Evolutionary conservation across 1,139 yeast genomes (phyloP).

Genomic region (Kodamaea alishanica): DNA sequence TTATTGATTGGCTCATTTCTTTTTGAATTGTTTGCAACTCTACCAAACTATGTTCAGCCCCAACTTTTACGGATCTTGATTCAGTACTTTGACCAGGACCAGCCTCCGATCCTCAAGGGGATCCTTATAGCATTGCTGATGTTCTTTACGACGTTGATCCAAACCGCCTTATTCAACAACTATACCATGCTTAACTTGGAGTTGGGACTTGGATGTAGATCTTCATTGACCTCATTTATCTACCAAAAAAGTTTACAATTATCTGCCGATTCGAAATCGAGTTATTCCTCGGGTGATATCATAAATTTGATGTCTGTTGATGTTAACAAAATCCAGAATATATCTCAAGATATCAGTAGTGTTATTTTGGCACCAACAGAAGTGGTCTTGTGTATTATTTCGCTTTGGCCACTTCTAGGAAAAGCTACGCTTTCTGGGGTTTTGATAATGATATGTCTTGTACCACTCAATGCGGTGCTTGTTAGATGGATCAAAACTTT

Average conservation of each 20-base stretch:
- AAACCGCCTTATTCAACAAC: conserved; percentile 49
- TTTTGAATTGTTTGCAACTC: conserved; percentile 44
- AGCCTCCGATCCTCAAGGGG: conserved; percentile 49
- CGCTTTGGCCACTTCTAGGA: conserved; percentile 59
- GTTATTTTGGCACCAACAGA: conserved; percentile 60
- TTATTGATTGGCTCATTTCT: conserved; percentile 40
- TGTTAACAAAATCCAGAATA: conserved; percentile 50
- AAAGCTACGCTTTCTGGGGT: conserved; percentile 61
- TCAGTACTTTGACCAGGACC: conserved; percentile 38
- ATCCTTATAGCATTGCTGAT: conserved; percentile 47
- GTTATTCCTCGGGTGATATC: conserved; percentile 53
- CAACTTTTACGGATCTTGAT: conserved; percentile 52
- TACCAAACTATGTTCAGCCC: conserved; percentile 52
- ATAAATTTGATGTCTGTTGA: conserved; percentile 59
- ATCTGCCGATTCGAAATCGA: conserved; percentile 44
- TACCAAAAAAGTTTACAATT: conserved; percentile 49
- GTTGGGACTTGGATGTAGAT: conserved; percentile 49
- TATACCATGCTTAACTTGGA: conserved; percentile 50
- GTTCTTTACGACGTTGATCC: conserved; percentile 44
- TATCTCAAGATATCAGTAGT: conserved; percentile 50
- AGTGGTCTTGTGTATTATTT: conserved; percentile 48
- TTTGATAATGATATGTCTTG: conserved; percentile 47
- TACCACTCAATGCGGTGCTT: conserved; percentile 55
- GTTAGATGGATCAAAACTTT: conserved; percentile 46
- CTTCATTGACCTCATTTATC: conserved; percentile 47